phyloP scores from a whole-genome alignment of 495 filamentous ascomycete genomes.

The Trichoderma orchidacearum region DNA sequence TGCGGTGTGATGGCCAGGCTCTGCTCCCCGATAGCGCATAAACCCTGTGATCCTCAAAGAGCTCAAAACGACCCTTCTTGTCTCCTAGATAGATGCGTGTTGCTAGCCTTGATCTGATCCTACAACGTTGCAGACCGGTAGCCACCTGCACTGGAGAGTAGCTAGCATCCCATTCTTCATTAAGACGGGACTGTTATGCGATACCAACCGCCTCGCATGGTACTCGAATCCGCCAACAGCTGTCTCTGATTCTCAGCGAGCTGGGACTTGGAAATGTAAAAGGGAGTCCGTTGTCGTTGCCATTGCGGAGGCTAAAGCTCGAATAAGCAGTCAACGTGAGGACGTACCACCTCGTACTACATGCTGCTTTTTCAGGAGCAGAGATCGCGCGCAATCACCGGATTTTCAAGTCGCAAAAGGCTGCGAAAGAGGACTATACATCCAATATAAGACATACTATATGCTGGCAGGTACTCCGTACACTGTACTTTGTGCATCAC shows the following conservation, averaged over 20 bases:
- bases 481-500: background rate
- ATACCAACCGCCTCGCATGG: background rate
- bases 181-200: background rate
- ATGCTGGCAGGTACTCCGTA: too few species aligned
- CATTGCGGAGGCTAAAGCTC: background rate
- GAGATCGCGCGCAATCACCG: background rate
- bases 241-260: background rate
- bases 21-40: too few species aligned
- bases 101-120: background rate
- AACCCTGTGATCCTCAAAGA: background rate
- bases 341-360: background rate
- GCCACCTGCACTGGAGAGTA: background rate
- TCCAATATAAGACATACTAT: background rate
- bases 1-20: too few species aligned
- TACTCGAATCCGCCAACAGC: background rate
- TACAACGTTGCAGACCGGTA: background rate
- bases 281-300: background rate
- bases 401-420: background rate
- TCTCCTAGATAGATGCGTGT: background rate
- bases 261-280: background rate
- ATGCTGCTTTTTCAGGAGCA: background rate
- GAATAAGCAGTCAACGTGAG: too few species aligned
- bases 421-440: background rate
- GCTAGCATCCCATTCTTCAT: background rate
- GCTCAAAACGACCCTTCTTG: background rate